phyloP scores from a whole-genome alignment of 1,284 basidiomycete genomes.

The Apiotrichum laibachii region DNA sequence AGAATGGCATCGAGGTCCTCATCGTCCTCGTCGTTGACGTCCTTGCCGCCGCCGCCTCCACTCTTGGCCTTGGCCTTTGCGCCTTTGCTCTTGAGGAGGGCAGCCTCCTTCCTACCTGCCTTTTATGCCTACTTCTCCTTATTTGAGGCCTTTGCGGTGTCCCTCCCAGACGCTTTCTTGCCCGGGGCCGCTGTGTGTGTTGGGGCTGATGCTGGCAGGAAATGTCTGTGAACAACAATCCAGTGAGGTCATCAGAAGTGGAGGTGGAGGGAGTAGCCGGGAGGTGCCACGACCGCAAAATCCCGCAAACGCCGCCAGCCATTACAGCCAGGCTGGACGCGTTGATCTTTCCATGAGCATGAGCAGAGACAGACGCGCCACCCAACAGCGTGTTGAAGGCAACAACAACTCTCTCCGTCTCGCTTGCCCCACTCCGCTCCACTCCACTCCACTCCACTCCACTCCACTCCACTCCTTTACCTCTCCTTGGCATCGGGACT shows the following conservation, averaged over 20 bases:
- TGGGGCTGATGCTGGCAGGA: background rate
- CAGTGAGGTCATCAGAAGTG: slow-evolving; percentile 14
- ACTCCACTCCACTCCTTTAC: no score
- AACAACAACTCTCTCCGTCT: background rate
- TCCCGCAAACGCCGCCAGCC: background rate
- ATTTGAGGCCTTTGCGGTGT: slow-evolving; percentile 63
- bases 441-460: no score
- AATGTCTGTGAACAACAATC: background rate
- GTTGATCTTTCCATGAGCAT: background rate
- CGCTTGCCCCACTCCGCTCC: background rate
- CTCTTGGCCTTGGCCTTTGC: slow-evolving; percentile 41
- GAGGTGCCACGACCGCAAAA: background rate
- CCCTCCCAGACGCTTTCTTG: slow-evolving; percentile 49
- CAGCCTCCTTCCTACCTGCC: slow-evolving; percentile 65
- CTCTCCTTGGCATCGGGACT: no score
- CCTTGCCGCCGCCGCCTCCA: slow-evolving; percentile 34
- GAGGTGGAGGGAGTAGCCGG: slow-evolving; percentile 9
- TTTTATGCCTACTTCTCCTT: slow-evolving; percentile 60
- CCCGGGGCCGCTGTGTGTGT: slow-evolving; percentile 16
- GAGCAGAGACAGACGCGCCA: background rate
- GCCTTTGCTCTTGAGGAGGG: slow-evolving; percentile 53
- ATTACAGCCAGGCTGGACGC: background rate
- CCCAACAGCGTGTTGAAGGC: background rate
- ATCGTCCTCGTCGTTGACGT: slow-evolving; percentile 61
- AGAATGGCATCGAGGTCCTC: slow-evolving; percentile 77